Conservation (phyloP, 768 basidiomycete species). For the Mycena amicta region DNA sequence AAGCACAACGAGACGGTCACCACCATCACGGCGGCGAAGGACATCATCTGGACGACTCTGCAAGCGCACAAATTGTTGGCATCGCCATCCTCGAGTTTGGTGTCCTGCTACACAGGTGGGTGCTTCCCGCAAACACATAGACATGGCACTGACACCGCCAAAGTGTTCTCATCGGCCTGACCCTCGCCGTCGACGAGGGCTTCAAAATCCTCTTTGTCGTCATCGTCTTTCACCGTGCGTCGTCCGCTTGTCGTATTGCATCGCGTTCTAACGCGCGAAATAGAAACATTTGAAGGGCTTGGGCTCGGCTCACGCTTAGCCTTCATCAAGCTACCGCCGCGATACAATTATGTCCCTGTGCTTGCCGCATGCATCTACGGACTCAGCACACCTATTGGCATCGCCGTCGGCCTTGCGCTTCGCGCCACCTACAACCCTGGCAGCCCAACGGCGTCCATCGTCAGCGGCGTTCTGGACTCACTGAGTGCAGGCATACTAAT, state of each 20-base stretch:
- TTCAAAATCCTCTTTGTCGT: constrained; percentile 89
- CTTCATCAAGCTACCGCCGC: constrained; percentile 59
- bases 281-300: constrained; percentile 93
- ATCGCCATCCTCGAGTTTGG: constrained; percentile 92
- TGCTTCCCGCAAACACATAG: background rate
- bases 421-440: constrained; percentile 80
- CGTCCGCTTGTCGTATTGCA: background rate
- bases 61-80: constrained; percentile 74
- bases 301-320: constrained; percentile 92
- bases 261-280: constrained; percentile 1
- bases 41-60: constrained; percentile 39
- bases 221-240: constrained; percentile 86
- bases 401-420: constrained; percentile 81
- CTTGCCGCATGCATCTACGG: constrained; percentile 68
- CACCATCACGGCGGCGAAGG: constrained; percentile 28
- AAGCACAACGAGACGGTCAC: background rate
- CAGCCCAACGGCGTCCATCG: constrained; percentile 74
- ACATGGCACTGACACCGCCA: background rate
- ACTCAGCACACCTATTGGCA: constrained; percentile 83
- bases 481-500: constrained; percentile 86
- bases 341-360: constrained; percentile 60
- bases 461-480: constrained; percentile 84
- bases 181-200: constrained; percentile 78
- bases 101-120: constrained; percentile 77
- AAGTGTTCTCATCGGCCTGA: constrained; percentile 80